Evolutionary conservation across 2,329 filamentous ascomycete species (phyloP), one percentile per base, ranked within the genome.

Genomic region (Diaporthe amygdali): DNA sequence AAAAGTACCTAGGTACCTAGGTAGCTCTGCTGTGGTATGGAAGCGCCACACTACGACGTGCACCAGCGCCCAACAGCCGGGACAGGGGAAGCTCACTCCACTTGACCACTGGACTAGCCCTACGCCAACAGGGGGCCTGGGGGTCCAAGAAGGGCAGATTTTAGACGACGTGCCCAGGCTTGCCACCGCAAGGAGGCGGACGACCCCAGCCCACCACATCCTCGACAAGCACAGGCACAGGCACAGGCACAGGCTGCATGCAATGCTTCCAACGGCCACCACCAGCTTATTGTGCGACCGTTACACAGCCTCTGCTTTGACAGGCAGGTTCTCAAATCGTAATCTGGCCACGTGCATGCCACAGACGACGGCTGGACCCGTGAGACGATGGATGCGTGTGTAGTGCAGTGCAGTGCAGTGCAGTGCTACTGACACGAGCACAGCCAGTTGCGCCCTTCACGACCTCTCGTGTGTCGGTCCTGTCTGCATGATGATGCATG

Each of bases 1-100:
- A 30, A 10, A 49, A 17, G 44, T 47, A 25, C 46, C 46, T 49
- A 22, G 20, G 44, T 47, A n/a, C 44, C 20, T 37, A 44, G n/a
- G 52, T 30, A 27, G 54, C 68, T 37, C 68, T 64, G 34, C 56
- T 25, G 68, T 56, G 46, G 55, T 69, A 64, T 69, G 66, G 66
- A 44, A 54, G 54, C 54, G 46, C 22, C 30, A 51, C 37, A 59
- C n/a, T n/a, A n/a, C n/a, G n/a, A n/a, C n/a, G n/a, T n/a, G n/a
- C n/a, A n/a, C n/a, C n/a, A n/a, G n/a, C n/a, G n/a, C n/a, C n/a
- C n/a, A n/a, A n/a, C n/a, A n/a, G n/a, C n/a, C n/a, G n/a, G n/a
- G n/a, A n/a, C n/a, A n/a, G n/a, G n/a, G n/a, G n/a, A n/a, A n/a
- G n/a, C n/a, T n/a, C n/a, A n/a, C n/a, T n/a, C n/a, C n/a, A n/a